These are phyloP conservation scores for Sphaerulina musiva DNA, from an alignment of 2,329 filamentous ascomycete genomes.

Conservation along the genomic window DNA sequence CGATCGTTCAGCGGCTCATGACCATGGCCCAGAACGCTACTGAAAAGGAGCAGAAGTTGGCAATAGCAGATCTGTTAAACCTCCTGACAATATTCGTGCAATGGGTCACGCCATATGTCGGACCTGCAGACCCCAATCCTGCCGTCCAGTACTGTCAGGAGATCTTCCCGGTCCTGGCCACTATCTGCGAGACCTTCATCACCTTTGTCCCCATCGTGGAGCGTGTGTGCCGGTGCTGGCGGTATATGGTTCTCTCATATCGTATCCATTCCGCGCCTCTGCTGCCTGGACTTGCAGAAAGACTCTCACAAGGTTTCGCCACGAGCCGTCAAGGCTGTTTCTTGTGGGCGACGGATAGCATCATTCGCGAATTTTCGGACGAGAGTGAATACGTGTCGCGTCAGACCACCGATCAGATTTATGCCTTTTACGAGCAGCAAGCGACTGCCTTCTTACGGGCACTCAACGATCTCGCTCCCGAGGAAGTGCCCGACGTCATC, in stretches of 20 bases:
- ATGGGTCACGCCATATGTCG: constrained; percentile 65
- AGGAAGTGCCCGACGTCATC: constrained; percentile 77
- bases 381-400: constrained; percentile 78
- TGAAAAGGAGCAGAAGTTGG: constrained; percentile 74
- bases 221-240: constrained; percentile 88
- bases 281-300: constrained; percentile 77
- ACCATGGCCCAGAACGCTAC: constrained; percentile 76
- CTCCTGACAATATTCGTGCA: constrained; percentile 88
- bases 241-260: constrained; percentile 95
- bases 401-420: constrained; percentile 79
- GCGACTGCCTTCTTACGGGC: constrained; percentile 82
- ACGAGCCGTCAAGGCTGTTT: constrained; percentile 89
- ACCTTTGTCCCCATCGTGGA: constrained; percentile 84
- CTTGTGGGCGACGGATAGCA: constrained; percentile 94
- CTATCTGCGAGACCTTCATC: constrained; percentile 81
- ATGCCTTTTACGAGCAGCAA: constrained; percentile 90
- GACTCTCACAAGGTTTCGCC: constrained; percentile 77
- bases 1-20: constrained; percentile 79
- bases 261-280: constrained; percentile 81
- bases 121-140: constrained; percentile 68
- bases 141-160: constrained; percentile 95
- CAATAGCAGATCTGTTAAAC: constrained; percentile 88
- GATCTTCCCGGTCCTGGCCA: constrained; percentile 79
- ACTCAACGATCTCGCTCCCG: constrained; percentile 73
- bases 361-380: constrained; percentile 90